Conservation (phyloP, 2,329 filamentous ascomycete genomes). For the Calonectria montana region DNA sequence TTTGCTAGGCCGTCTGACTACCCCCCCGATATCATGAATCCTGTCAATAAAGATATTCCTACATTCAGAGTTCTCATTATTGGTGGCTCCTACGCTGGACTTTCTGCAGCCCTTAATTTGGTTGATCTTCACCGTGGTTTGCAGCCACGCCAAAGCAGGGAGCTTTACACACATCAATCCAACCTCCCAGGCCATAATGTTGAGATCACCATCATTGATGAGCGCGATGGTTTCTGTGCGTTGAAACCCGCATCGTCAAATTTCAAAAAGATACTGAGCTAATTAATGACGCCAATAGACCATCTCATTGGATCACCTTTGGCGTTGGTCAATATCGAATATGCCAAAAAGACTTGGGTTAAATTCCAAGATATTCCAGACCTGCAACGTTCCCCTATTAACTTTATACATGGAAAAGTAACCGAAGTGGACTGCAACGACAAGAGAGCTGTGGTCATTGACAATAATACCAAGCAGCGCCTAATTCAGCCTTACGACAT, state of each 20-base stretch:
- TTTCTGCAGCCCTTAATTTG: slow-evolving; percentile 74
- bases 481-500: slow-evolving; percentile 74
- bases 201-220: slow-evolving; percentile 80
- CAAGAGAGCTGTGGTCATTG: slow-evolving; percentile 69
- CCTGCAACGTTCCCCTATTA: slow-evolving; percentile 71
- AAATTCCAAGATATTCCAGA: slow-evolving; percentile 75
- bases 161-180: too few species aligned
- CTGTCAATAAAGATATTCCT: too few species aligned
- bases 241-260: slow-evolving; percentile 24
- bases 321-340: slow-evolving; percentile 72
- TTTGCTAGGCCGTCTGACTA: too few species aligned
- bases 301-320: slow-evolving; percentile 82
- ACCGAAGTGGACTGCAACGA: slow-evolving; percentile 66
- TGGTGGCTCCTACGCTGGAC: slow-evolving; percentile 77
- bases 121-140: slow-evolving; percentile 73
- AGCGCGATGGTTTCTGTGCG: slow-evolving; percentile 83
- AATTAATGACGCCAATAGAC: slow-evolving; percentile 55
- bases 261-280: too few species aligned
- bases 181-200: slow-evolving; percentile 63
- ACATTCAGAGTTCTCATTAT: slow-evolving; percentile 71
- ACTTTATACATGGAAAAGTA: slow-evolving; percentile 74
- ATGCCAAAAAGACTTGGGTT: slow-evolving; percentile 76
- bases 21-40: too few species aligned
- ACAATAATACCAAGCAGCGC: slow-evolving; percentile 56
- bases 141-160: too few species aligned